phyloP scores from a whole-genome alignment of 2,329 filamentous ascomycete species.

The Elsinoe necatrix region DNA sequence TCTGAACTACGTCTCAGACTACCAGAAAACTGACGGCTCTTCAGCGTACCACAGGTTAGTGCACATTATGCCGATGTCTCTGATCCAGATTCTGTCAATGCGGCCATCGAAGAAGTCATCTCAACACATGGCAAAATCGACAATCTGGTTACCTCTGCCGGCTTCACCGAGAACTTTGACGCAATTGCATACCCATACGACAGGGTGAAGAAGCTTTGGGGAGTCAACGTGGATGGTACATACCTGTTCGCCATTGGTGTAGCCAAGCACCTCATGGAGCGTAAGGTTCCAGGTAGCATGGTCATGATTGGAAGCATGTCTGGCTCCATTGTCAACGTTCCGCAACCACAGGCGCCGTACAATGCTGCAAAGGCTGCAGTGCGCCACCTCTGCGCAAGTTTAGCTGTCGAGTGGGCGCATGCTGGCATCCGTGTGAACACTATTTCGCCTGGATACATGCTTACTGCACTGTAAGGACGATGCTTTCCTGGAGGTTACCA shows the following conservation, averaged over 20 bases:
- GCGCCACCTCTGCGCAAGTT: slow-evolving; percentile 73
- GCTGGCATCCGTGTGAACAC: slow-evolving; percentile 87
- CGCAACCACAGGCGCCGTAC: slow-evolving; percentile 87
- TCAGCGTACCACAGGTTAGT: slow-evolving; percentile 69
- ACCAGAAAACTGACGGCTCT: neutral
- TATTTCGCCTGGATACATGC: slow-evolving; percentile 92
- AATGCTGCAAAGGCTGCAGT: slow-evolving; percentile 91
- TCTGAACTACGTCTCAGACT: neutral
- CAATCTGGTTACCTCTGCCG: slow-evolving; percentile 88
- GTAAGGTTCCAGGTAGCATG: slow-evolving; percentile 71
- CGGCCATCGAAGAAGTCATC: slow-evolving; percentile 62
- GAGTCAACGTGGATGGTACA: slow-evolving; percentile 86
- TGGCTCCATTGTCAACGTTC: slow-evolving; percentile 86
- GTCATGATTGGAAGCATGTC: slow-evolving; percentile 97
- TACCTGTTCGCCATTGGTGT: slow-evolving; percentile 80
- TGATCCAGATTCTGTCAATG: slow-evolving; percentile 66
- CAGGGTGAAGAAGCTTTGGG: slow-evolving; percentile 86
- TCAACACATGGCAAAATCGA: slow-evolving; percentile 69
- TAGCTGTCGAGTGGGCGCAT: slow-evolving; percentile 90
- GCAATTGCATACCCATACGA: slow-evolving; percentile 86
- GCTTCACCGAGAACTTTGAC: slow-evolving; percentile 93
- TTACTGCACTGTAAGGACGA: slow-evolving; percentile 70
- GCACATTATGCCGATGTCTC: slow-evolving; percentile 87
- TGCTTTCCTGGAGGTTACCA: slow-evolving; percentile 18
- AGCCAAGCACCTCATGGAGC: slow-evolving; percentile 79